phyloP scores from a whole-genome alignment of 768 basidiomycete species.

The Hydnomerulius pinastri region DNA sequence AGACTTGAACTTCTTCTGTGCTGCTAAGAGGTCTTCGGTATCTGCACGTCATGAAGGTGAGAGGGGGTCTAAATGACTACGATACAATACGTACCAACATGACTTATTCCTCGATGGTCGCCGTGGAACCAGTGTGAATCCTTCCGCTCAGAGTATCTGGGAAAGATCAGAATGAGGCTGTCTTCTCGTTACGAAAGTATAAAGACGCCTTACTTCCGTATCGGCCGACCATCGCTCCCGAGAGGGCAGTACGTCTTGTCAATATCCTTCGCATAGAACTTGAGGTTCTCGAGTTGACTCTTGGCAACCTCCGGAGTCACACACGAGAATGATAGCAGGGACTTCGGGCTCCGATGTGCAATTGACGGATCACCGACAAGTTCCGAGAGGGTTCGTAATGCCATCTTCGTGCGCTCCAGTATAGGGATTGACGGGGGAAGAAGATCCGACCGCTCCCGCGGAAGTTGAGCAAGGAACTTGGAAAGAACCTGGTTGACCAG shows the following conservation, averaged over 20 bases:
- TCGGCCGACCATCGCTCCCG: slow-evolving; percentile 56
- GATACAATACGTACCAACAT: slow-evolving; percentile 44
- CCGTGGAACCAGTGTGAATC: slow-evolving; percentile 65
- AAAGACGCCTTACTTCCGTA: slow-evolving; percentile 52
- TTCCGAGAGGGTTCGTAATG: slow-evolving; percentile 54
- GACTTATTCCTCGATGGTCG: slow-evolving; percentile 55
- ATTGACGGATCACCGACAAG: slow-evolving; percentile 49
- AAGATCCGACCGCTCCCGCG: slow-evolving; percentile 52
- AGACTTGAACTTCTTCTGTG: slow-evolving; percentile 15
- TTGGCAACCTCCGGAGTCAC: slow-evolving; percentile 52
- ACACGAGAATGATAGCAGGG: slow-evolving; percentile 68
- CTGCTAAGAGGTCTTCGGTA: slow-evolving; percentile 21
- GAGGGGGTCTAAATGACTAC: slow-evolving; percentile 1
- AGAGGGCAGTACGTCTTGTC: slow-evolving; percentile 56
- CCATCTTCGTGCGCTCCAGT: slow-evolving; percentile 53
- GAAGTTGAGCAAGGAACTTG: slow-evolving; percentile 61
- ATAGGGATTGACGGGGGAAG: slow-evolving; percentile 34
- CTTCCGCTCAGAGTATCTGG: slow-evolving; percentile 60
- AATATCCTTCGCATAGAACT: slow-evolving; percentile 46
- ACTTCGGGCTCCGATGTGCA: slow-evolving; percentile 53
- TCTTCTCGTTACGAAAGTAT: background rate
- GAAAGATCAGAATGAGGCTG: slow-evolving; percentile 2
- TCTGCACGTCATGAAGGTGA: slow-evolving; percentile 14
- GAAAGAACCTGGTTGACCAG: slow-evolving; percentile 63
- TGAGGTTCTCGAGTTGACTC: slow-evolving; percentile 52